Evolutionary conservation across 345 rosid species (phyloP), one percentile per base, ranked within the genome.

Genomic region (Euphorbia pulcherrima): DNA sequence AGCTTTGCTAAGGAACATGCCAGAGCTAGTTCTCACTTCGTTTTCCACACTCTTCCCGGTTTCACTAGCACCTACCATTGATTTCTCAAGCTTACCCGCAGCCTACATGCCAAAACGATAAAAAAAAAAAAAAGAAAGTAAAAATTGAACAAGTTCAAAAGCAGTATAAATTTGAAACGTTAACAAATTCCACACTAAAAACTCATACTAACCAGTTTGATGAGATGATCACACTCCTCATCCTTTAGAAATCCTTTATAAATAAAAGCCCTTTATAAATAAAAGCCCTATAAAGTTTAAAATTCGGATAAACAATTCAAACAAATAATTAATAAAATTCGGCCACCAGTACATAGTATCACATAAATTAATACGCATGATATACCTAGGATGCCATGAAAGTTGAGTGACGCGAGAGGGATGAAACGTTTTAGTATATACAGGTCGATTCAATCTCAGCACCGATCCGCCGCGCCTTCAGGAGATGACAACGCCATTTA

Each of bases 1-100:
- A 81, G 82, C 77, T 80, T 80, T 91, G 39, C 10, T 5, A 0
- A 94, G 82, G 80, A 94, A 94, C 95, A 87, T 87, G 71, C 99
- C 99, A 21, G 96, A 84, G 75, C 99, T 94, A 0, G 99, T 94
- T 37, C 99, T 91, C 33, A 86, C 89, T 77, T 88, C 81, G 74
- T 96, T 94, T 68, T 79, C 83, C 3, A 85, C 64, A 67, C 92
- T 88, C 84, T 84, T 81, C 50, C 99, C 99, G 0, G 97, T 83
- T 8, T 89, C 96, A 75, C 87, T 82, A 83, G 91, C 99, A 0
- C 92, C 95, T 18, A 94, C 97, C 97, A 84, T 86, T 35, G 97
- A 89, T 75, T 84, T 88, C 85, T 83, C 88, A 61, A 94, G 87
- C 80, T 85, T 84, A 46, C 78, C 95, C 81, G 76, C 88, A 1